Evolutionary conservation across 345 rosid species (phyloP).

Genomic region (Euphorbia lathyris): DNA sequence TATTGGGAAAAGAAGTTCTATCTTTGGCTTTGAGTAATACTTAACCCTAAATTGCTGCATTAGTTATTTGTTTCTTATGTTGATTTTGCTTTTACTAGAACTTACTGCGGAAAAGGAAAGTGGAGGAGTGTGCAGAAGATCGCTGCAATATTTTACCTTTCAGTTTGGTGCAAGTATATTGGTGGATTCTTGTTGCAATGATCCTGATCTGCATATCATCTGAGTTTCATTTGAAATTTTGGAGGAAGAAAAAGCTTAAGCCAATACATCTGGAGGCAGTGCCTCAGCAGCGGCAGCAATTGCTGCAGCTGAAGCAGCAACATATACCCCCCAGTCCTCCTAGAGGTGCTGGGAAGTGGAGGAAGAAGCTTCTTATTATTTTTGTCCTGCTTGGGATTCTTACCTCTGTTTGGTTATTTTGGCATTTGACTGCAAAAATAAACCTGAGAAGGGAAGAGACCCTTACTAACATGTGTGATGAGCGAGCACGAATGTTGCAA

Average conservation of each 20-base stretch:
- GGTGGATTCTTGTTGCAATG: slow-evolving; percentile 48
- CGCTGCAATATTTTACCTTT: slow-evolving; percentile 22
- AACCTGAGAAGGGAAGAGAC: slow-evolving; percentile 54
- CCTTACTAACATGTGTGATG: slow-evolving; percentile 89
- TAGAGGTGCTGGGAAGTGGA: slow-evolving; percentile 67
- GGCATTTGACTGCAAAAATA: slow-evolving; percentile 37
- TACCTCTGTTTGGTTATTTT: slow-evolving; percentile 57
- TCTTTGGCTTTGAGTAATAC: background rate
- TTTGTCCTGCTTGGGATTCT: slow-evolving; percentile 50
- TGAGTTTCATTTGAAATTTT: slow-evolving; percentile 28
- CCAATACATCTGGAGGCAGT: slow-evolving; percentile 31
- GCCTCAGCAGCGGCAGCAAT: no score
- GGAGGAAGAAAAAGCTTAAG: slow-evolving; percentile 29
- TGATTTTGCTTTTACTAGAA: slow-evolving; percentile 40
- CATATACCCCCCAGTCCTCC: slow-evolving; percentile 43
- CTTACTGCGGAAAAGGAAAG: slow-evolving; percentile 20
- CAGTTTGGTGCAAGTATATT: slow-evolving; percentile 38
- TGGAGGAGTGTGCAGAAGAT: slow-evolving; percentile 21
- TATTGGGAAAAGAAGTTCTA: background rate
- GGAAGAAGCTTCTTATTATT: slow-evolving; percentile 52
- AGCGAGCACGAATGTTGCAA: slow-evolving; percentile 93
- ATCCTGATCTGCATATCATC: slow-evolving; percentile 36
- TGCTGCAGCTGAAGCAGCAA: slow-evolving; percentile 49
- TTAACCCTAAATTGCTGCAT: background rate
- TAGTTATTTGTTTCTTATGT: background rate